Base-by-base conservation (phyloP, 352 stramenopile genomes). In the Globisporangium polare region DNA sequence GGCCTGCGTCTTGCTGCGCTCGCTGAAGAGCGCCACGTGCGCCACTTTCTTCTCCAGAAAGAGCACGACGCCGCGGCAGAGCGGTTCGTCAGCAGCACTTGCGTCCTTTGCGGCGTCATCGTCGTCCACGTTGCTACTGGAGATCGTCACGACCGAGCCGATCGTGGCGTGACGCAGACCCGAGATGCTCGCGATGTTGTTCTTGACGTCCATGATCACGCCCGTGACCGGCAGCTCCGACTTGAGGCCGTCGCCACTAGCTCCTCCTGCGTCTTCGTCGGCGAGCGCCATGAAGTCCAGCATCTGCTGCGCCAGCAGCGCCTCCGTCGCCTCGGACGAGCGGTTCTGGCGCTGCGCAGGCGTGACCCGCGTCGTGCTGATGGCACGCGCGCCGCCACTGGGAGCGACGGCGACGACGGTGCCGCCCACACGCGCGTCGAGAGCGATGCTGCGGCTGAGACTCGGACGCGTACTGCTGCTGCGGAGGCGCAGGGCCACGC, bases 101-200 rank as follows among this genome's bases (percentile, higher is more conserved):
- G 26, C 18, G 26, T 51, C 31, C 51, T 46, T 45, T 1, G 52
- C 31, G 1, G 51, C 45, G 6, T 41, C 17, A 9, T 68, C 22
- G 46, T 69, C 33, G 5, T 53, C 51, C 4, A 41, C 60, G 13
- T 64, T 43, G 2, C 52, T 58, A 39, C 61, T 71, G 59, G 71
- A 64, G 13, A 94, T 62, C 20, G 72, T 61, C 37, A 94, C 73
- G 33, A 89, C 74, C n/a, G 82, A 90, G 60, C 83, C 82, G 35
- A 90, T 78, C 17, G 80, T 81, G 37, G 82, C 84, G 64, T 88
- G 74, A 22, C 82, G 80, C 53, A 94, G 71, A 0, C 84, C 84
- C 31, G 84, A 92, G 60, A 94, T 78, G 52, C 73, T 83, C 39
- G 80, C 84, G 24, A 94, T 74, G 31, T 75, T 72, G 69, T 89